Conservation (phyloP, 495 filamentous ascomycete species). For the Penicillium fimorum region DNA sequence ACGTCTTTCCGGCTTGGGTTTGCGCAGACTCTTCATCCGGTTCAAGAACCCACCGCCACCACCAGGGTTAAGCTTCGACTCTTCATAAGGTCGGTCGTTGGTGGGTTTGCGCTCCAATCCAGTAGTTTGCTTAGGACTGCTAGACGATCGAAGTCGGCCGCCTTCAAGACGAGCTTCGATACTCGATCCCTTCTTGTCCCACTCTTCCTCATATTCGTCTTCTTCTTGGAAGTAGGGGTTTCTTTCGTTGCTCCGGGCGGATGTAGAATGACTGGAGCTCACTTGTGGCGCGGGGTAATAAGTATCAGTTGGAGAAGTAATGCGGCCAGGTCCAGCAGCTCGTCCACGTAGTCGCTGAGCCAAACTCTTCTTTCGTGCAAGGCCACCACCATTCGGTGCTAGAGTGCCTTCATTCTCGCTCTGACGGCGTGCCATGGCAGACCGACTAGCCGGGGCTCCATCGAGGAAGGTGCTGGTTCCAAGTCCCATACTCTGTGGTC, state of each 20-base stretch:
- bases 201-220: conserved; percentile 68
- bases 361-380: conserved; percentile 89
- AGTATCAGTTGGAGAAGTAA: conserved; percentile 48
- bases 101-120: conserved; percentile 67
- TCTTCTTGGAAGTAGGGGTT: conserved; percentile 89
- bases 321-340: conserved; percentile 40
- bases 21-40: conserved; percentile 84
- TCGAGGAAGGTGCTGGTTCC: conserved; percentile 96
- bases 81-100: conserved; percentile 56
- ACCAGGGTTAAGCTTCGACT: conserved; percentile 42
- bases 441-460: conserved; percentile 81
- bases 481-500: conserved; percentile 77
- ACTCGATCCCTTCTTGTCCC: conserved; percentile 64
- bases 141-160: conserved; percentile 52
- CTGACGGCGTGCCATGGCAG: conserved; percentile 76
- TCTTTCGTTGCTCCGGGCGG: conserved; percentile 48
- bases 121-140: conserved; percentile 56
- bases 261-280: conserved; percentile 32
- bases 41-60: conserved; percentile 70
- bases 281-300: conserved; percentile 36
- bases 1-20: conserved; percentile 46
- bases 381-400: conserved; percentile 60
- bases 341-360: conserved; percentile 77
- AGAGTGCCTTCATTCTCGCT: conserved; percentile 56
- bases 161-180: conserved; percentile 51